Percentiles rank a stretch among this genome's conserved stretches.
Evolutionary conservation across 129 eudicot genomes (phyloP).

Genomic region (Pittosporum tobira): DNA sequence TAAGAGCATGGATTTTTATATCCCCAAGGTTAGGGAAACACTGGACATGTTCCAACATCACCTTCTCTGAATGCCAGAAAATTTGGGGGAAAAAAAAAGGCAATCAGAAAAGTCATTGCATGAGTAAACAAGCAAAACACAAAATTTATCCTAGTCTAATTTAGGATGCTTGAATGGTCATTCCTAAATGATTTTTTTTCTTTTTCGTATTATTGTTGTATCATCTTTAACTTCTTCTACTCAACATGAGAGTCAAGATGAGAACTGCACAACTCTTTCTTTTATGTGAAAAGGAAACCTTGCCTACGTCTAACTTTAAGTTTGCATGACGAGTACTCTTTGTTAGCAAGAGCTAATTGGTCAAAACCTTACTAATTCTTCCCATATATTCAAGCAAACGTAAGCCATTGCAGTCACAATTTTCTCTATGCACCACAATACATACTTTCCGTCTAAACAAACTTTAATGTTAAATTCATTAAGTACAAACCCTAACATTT

Average conservation of each 20-base stretch:
- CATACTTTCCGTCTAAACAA: too few species aligned
- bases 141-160: too few species aligned
- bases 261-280: too few species aligned
- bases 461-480: too few species aligned
- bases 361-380: neutral
- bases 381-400: neutral
- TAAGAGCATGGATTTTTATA: conserved; percentile 36
- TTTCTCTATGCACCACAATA: neutral
- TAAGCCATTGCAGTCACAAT: neutral
- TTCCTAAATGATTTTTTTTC: neutral
- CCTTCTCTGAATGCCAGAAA: conserved; percentile 42
- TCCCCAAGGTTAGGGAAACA: conserved; percentile 56
- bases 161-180: neutral
- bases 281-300: too few species aligned
- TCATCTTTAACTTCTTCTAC: too few species aligned
- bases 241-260: too few species aligned
- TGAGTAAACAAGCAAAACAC: too few species aligned
- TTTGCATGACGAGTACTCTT: too few species aligned
- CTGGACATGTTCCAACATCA: conserved; percentile 44
- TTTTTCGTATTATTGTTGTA: neutral
- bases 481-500: too few species aligned
- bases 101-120: neutral
- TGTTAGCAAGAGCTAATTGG: too few species aligned
- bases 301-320: too few species aligned
- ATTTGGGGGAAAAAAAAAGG: neutral